A percentile compares a stretch with the other conserved stretches of the same genome.
Evolutionary conservation across 2,329 filamentous ascomycete species (phyloP).

Genomic region (Fusarium pseudonygamai): DNA sequence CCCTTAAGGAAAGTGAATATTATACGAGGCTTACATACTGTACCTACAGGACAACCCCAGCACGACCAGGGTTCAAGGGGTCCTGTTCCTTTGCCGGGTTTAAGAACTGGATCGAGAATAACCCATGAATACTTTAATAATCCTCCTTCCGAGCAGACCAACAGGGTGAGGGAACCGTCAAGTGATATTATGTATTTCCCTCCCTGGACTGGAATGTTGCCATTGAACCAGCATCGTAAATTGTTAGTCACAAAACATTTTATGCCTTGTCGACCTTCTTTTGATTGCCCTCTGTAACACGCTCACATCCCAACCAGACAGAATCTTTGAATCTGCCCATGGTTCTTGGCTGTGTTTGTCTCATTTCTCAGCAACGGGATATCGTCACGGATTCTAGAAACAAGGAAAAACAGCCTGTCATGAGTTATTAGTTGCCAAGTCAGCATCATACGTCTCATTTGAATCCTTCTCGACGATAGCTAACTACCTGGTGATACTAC

Average conservation of each 20-base stretch:
- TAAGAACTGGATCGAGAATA: slow-evolving; percentile 15
- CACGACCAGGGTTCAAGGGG: neutral
- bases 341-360: slow-evolving; percentile 1
- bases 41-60: neutral
- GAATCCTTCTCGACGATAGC: neutral
- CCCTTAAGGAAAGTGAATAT: slow-evolving; percentile 4
- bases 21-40: slow-evolving; percentile 11
- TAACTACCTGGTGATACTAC: neutral
- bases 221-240: neutral
- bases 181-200: neutral
- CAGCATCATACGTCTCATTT: neutral
- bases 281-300: neutral
- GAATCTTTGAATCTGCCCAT: neutral
- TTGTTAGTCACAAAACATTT: neutral
- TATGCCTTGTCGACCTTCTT: neutral
- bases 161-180: slow-evolving; percentile 1
- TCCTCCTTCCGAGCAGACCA: neutral
- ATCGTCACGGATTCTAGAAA: neutral
- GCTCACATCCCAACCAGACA: neutral
- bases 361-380: neutral
- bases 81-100: neutral
- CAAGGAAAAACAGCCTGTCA: neutral
- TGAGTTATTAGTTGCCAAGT: neutral
- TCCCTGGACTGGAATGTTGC: neutral
- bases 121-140: slow-evolving; percentile 23